A percentile compares a stretch with the other conserved stretches of the same genome.
phyloP scores from a whole-genome alignment of 495 filamentous ascomycete genomes.

The Thermochaetoides thermophila region DNA sequence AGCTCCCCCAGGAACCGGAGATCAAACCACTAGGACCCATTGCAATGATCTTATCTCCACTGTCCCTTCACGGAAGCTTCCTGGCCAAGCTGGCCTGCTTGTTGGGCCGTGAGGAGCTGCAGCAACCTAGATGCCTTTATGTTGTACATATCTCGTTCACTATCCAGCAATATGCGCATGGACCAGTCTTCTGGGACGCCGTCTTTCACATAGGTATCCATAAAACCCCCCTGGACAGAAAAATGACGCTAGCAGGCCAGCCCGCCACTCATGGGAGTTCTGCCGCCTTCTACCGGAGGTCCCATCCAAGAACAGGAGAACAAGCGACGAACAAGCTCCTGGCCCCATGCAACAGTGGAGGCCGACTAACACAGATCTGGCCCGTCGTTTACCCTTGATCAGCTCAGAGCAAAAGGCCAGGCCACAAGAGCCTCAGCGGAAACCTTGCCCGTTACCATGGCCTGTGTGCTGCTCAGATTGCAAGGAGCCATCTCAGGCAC shows the following conservation, averaged over 20 bases:
- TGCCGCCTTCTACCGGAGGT: slow-evolving; percentile 15
- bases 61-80: no score
- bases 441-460: neutral
- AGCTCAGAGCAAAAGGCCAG: neutral
- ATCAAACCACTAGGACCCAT: slow-evolving; percentile 3
- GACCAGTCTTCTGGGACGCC: neutral
- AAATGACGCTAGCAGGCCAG: slow-evolving; percentile 10
- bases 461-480: no score
- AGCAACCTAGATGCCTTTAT: no score
- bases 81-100: no score
- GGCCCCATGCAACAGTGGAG: neutral
- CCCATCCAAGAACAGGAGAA: neutral
- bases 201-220: neutral
- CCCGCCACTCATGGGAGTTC: slow-evolving; percentile 9
- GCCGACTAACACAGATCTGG: slow-evolving; percentile 2
- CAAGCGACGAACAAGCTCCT: slow-evolving; percentile 1
- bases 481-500: no score
- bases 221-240: neutral
- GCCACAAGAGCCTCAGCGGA: slow-evolving; percentile 2
- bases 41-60: no score
- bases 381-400: neutral
- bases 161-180: no score
- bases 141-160: no score
- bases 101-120: no score
- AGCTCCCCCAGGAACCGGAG: slow-evolving; percentile 1